A percentile compares a stretch with the other conserved stretches of the same genome.
phyloP scores from a whole-genome alignment of 2,329 filamentous ascomycete genomes.

The Phialophora chinensis region DNA sequence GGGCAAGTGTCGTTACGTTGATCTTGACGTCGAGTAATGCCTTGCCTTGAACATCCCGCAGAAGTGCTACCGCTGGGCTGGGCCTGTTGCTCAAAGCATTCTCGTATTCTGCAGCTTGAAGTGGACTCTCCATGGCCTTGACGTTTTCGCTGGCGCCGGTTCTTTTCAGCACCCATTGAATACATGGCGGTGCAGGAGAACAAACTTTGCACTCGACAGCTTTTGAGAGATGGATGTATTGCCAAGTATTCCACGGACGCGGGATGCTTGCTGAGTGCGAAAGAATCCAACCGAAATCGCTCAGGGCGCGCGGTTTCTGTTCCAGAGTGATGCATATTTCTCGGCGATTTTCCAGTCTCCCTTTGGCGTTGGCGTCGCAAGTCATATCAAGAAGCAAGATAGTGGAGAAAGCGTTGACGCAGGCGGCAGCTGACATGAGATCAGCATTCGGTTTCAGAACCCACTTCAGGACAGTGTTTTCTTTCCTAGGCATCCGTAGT shows the following conservation, averaged over 20 bases:
- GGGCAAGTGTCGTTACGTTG: conserved; percentile 51
- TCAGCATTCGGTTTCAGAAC: neutral
- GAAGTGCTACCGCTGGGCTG: conserved; percentile 47
- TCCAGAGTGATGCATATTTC: conserved; percentile 22
- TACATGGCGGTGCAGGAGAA: conserved; percentile 22
- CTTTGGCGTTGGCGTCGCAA: conserved; percentile 8
- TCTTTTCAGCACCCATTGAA: conserved; percentile 26
- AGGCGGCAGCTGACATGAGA: neutral
- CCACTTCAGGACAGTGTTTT: conserved; percentile 19
- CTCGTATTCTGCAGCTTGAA: conserved; percentile 59
- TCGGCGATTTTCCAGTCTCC: conserved; percentile 12
- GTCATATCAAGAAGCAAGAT: conserved; percentile 19
- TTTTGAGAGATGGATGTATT: neutral
- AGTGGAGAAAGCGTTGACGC: conserved; percentile 13
- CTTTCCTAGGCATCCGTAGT: conserved; percentile 14
- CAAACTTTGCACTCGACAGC: conserved; percentile 21
- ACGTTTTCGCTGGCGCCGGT: conserved; percentile 42
- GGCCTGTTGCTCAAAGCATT: conserved; percentile 57
- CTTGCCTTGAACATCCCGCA: conserved; percentile 35
- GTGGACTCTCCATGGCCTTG: conserved; percentile 58
- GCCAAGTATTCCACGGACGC: conserved; percentile 7
- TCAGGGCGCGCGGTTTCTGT: conserved; percentile 25
- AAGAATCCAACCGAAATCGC: conserved; percentile 25
- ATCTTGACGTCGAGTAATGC: conserved; percentile 44
- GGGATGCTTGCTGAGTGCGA: conserved; percentile 18